A percentile compares a stretch with the other conserved stretches of the same genome.
Conservation (phyloP, 108 stramenopile genomes). For the Seminavis robusta region DNA sequence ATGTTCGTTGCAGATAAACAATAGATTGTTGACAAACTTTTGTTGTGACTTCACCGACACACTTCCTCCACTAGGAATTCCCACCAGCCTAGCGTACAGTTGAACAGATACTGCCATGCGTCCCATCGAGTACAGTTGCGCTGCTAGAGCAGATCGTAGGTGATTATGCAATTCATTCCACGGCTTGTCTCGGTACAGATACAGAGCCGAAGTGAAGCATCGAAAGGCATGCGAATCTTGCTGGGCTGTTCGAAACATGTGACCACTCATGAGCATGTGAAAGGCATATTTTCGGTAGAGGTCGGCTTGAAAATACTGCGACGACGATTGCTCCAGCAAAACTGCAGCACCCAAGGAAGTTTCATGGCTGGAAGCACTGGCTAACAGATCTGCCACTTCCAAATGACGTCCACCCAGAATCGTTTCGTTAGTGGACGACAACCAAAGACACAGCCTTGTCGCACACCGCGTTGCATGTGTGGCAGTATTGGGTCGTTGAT, state of each 20-base stretch:
- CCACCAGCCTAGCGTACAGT: conserved; percentile 74
- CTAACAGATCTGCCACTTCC: conserved; percentile 84
- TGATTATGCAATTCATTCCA: conserved; percentile 84
- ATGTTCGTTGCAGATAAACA: conserved; percentile 74
- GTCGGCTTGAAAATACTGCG: conserved; percentile 65
- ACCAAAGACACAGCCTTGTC: conserved; percentile 67
- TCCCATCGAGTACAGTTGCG: conserved; percentile 78
- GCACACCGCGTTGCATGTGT: conserved; percentile 68
- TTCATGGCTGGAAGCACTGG: conserved; percentile 79
- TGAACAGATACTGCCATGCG: conserved; percentile 63
- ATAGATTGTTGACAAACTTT: conserved; percentile 72
- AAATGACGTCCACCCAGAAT: conserved; percentile 51
- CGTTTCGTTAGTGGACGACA: conserved; percentile 39
- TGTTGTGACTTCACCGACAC: conserved; percentile 79
- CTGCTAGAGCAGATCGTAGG: conserved; percentile 71
- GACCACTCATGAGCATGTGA: conserved; percentile 90
- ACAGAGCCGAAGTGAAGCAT: conserved; percentile 76
- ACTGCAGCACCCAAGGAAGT: conserved; percentile 83
- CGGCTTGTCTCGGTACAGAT: conserved; percentile 64
- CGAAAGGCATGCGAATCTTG: conserved; percentile 87
- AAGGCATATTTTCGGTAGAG: conserved; percentile 85
- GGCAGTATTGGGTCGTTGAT: conserved; percentile 44
- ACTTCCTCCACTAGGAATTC: conserved; percentile 47
- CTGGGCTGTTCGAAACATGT: conserved; percentile 82
- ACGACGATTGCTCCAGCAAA: conserved; percentile 74